Evolutionary conservation across 192 early-diverging fungal species (phyloP), one percentile per base, ranked within the genome.

Genomic region (Rhizoclosmatium sp.): DNA sequence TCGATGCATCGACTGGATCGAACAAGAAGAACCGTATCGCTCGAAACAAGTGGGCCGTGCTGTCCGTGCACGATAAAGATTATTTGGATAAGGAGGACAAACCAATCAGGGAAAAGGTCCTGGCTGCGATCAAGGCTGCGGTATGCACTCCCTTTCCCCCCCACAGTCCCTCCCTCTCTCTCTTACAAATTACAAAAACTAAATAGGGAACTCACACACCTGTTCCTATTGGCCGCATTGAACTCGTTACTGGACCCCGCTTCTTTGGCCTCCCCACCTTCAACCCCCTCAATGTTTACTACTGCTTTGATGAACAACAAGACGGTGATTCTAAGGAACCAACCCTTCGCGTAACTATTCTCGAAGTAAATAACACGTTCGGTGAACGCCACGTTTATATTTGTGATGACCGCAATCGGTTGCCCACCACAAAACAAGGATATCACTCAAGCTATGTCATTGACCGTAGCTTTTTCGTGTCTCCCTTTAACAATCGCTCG

Each of bases 281-380:
- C 81, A 91, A 91, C 69, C 89, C 89, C 23, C 69, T 90, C 23
- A 85, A 69, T 21, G 69, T 85, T 44, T 86, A 91, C 76, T 90
- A 82, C 82, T 86, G 85, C 49, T 89, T 84, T 81, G 60, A 71
- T 12, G 31, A 31, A 31, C 31, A 31, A 31, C 65, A 21, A 5
- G 21, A 21, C 47, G 44, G 59, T 2, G 58, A 60, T 58, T 56
- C 31, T 1, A 3, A 1, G 2, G 59, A 2, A 4, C 47, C 23
- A 3, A 4, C 47, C 2, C 54, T 87, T 2, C 5, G 54, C 14
- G 83, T 78, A 10, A 65, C 85, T 12, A 59, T 91, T 2, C 73
- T 91, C 19, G 89, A 91, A 76, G 89, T 91, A 14, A 87, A 89
- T 76, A 91, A 90, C 75, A 91, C 89, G 2, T 91, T 91, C 73